A percentile compares a stretch with the other conserved stretches of the same genome.
Conservation (phyloP, 257 asterid species). For the Leptodermis oblonga region DNA sequence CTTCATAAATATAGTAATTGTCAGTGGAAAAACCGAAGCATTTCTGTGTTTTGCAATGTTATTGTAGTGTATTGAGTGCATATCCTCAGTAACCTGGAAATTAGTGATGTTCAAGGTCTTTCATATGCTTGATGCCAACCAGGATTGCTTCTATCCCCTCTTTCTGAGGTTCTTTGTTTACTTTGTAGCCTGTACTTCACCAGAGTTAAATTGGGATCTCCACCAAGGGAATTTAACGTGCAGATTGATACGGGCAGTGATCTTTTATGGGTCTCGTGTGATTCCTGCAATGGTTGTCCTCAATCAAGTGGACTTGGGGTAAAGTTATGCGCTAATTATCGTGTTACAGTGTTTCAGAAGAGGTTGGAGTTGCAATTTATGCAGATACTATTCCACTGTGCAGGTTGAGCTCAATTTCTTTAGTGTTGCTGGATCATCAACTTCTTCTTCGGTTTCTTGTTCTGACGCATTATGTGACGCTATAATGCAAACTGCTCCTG, state of each 20-base stretch:
- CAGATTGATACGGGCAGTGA: conserved; percentile 97
- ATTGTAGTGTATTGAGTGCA: not conserved
- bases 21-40: not conserved
- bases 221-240: conserved; percentile 84
- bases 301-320: conserved; percentile 84
- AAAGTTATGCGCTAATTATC: conserved; percentile 19
- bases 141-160: not conserved
- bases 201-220: conserved; percentile 82
- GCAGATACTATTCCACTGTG: conserved; percentile 8
- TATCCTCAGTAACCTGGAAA: not conserved
- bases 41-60: not conserved
- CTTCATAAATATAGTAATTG: not conserved
- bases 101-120: not conserved
- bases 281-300: conserved; percentile 78
- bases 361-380: conserved; percentile 15
- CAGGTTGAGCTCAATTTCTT: conserved; percentile 82
- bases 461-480: conserved; percentile 61
- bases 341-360: not conserved
- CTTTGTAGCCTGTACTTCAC: conserved; percentile 73
- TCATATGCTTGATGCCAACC: not conserved
- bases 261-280: conserved; percentile 79
- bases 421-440: conserved; percentile 62
- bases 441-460: conserved; percentile 68
- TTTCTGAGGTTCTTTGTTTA: conserved; percentile 16
- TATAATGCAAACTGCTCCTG: conserved; percentile 47